A percentile compares a stretch with the other conserved stretches of the same genome.
phyloP scores from a whole-genome alignment of 2,329 filamentous ascomycete genomes.

The Venturia asperata region DNA sequence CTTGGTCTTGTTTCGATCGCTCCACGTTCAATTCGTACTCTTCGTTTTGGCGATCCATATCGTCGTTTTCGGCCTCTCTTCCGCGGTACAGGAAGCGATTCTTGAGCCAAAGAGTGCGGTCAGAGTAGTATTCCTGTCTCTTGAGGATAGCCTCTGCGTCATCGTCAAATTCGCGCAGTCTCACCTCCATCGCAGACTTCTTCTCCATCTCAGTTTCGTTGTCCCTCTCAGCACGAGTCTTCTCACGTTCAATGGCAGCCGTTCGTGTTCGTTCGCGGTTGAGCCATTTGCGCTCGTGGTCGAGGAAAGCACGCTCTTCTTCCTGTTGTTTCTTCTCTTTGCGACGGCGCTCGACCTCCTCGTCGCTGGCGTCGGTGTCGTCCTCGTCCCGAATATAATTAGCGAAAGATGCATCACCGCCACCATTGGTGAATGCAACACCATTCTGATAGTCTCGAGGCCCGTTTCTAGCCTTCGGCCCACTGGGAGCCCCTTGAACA shows the following conservation, averaged over 20 bases:
- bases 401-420: slow-evolving; percentile 10
- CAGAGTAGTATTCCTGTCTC: slow-evolving; percentile 74
- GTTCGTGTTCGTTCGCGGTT: slow-evolving; percentile 80
- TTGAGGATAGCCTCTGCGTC: slow-evolving; percentile 71
- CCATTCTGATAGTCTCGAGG: slow-evolving; percentile 69
- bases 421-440: slow-evolving; percentile 73
- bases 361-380: slow-evolving; percentile 79
- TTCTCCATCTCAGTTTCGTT: slow-evolving; percentile 60
- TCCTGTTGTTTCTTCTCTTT: slow-evolving; percentile 66
- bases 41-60: slow-evolving; percentile 73
- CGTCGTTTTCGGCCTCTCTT: slow-evolving; percentile 69
- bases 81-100: slow-evolving; percentile 68
- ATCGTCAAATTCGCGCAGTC: slow-evolving; percentile 79
- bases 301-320: slow-evolving; percentile 70
- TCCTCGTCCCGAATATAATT: slow-evolving; percentile 55
- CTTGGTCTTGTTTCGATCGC: slow-evolving; percentile 59
- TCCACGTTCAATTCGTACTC: slow-evolving; percentile 55
- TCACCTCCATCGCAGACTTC: slow-evolving; percentile 56
- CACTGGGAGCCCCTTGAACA: slow-evolving; percentile 67
- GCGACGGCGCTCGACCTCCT: slow-evolving; percentile 70
- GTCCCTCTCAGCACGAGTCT: slow-evolving; percentile 70
- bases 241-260: slow-evolving; percentile 78
- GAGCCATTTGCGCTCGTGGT: slow-evolving; percentile 83
- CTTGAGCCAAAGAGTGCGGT: slow-evolving; percentile 76
- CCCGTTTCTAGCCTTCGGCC: slow-evolving; percentile 59